Base-by-base conservation (phyloP, 495 filamentous ascomycete species). In the Xylaria cubensis region DNA sequence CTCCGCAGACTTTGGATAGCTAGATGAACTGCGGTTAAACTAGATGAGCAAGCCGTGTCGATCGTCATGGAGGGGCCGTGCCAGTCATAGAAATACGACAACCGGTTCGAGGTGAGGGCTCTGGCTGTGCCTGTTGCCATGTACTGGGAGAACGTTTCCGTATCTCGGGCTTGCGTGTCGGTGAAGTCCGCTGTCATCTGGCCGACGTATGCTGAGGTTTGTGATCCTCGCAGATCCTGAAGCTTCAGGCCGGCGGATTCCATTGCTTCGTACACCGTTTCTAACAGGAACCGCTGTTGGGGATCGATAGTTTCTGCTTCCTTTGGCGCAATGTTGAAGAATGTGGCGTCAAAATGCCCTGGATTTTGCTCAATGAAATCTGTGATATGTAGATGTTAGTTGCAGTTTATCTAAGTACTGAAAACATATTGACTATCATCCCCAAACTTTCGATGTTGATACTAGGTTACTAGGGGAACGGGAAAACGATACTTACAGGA, bases 1-100 rank as follows among this genome's bases (percentile, higher is more conserved):
- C 48, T 51, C 48, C 48, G 53, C 12, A 56, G 48, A 51, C n/a
- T 51, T 15, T 32, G 53, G 24, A 56, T 6, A 32, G 53, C 53
- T 17, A 56, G 53, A 32, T 32, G 53, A 0, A 32, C 53, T 0
- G 53, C 53, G 13, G 53, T 56, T 32, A 56, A 32, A 21, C 51
- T 56, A 15, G 51, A 56, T 15, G 53, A 56, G 15, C 53, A 56
- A 7, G 53, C 53, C 26, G 10, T 56, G 9, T 56, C 51, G 51
- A 56, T 24, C 1, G 51, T 29, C 21, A 56, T 56, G 26, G 51
- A 56, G 21, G 51, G 51, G 2, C 51, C 51, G 26, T 29, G 51
- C 51, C 21, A 56, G 51, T 56, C 51, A 29, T 56, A 56, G 12
- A 56, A 56, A 13, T 56, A 56, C 51, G 51, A 56, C 3, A 56